Base-by-base conservation (phyloP, 1,284 basidiomycete genomes). In the Amylostereum chailletii region DNA sequence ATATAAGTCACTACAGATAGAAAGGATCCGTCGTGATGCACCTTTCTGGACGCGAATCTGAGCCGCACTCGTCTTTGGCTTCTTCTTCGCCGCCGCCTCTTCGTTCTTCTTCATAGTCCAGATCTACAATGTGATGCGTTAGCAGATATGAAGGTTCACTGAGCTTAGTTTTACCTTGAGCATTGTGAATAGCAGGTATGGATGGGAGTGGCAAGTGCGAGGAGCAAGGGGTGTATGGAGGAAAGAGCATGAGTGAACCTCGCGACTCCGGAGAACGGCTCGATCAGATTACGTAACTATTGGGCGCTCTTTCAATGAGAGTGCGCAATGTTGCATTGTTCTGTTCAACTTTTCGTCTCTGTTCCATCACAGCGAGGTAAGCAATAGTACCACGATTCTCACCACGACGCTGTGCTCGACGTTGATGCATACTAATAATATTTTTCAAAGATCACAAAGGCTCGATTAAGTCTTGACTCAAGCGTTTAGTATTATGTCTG, bases 1-100 rank as follows among this genome's bases (percentile, higher is more conserved):
- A 34, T 40, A 31, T 26, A 6, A 6, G 9, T 4, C 32, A 43
- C 29, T 36, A 36, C 32, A 31, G 26, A 33, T 27, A 41, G 11
- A 41, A 27, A 19, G 1, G 27, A n/a, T 31, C n/a, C 7, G 27
- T 33, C 36, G 42, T 26, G 36, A 62, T 75, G 52, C 56, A 94
- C 95, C 95, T 76, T 99, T 99, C 76, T 99, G 96, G 10, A 98
- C 94, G 50, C 95, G 84, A 64, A 99, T 88, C 69, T 98, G 94
- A 34, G 96, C 95, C 8, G 95, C 94, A 60, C 90, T 92, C 47
- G 91, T 96, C 81, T 96, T 97, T 43, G 94, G 93, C 75, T 88
- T 91, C 81, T 84, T 94, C 84, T 93, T 95, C 11, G 86, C 83
- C 48, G 90, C 90, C 51, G 90, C 90, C 64, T 94, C 90, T 73